A percentile compares a stretch with the other conserved stretches of the same genome.
phyloP scores from a whole-genome alignment of 2,329 filamentous ascomycete species.

The Fusarium sublunatum region DNA sequence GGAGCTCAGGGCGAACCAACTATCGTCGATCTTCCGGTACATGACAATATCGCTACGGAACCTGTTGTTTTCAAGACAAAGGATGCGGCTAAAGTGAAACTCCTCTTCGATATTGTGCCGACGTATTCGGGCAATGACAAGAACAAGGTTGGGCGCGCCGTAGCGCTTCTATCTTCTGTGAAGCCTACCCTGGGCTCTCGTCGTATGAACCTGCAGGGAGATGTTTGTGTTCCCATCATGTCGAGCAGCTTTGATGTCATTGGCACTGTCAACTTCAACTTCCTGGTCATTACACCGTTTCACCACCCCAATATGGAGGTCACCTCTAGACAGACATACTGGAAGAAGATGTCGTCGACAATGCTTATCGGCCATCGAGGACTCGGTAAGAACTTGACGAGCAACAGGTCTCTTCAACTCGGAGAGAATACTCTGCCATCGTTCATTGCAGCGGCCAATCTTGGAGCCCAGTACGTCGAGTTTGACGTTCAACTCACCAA shows the following conservation, averaged over 20 bases:
- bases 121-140: conserved; percentile 93
- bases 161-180: conserved; percentile 87
- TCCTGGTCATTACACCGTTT: conserved; percentile 94
- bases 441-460: conserved; percentile 94
- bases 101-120: conserved; percentile 94
- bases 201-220: conserved; percentile 91
- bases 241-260: conserved; percentile 89
- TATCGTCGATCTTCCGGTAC: conserved; percentile 90
- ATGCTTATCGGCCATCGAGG: conserved; percentile 82
- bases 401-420: conserved; percentile 87
- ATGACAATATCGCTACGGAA: conserved; percentile 93
- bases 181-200: conserved; percentile 85
- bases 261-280: conserved; percentile 96
- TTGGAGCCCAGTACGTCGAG: conserved; percentile 81
- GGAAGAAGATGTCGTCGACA: conserved; percentile 90
- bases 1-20: conserved; percentile 88
- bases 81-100: conserved; percentile 83
- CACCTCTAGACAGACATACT: conserved; percentile 91
- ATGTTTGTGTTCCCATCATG: conserved; percentile 91
- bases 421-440: conserved; percentile 97
- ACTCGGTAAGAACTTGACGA: conserved; percentile 88
- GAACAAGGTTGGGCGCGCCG: conserved; percentile 87
- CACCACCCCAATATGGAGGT: conserved; percentile 93
- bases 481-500: conserved; percentile 98
- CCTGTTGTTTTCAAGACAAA: conserved; percentile 88